phyloP scores from a whole-genome alignment of 1,139 yeast genomes.

The Magnusiomyces magnusii region DNA sequence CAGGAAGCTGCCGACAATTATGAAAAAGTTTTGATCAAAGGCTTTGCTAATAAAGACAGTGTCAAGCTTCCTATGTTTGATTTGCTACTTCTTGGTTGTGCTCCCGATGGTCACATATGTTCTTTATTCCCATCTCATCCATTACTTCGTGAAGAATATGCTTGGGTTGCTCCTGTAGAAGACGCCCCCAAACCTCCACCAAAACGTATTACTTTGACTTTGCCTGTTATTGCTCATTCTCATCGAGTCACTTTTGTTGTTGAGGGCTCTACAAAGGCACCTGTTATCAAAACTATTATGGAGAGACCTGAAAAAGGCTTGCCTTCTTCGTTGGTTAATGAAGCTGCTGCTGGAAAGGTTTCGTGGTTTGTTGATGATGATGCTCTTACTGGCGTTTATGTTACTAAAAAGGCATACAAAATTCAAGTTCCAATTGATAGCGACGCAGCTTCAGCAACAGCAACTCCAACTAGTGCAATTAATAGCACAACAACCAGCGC shows the following conservation, averaged over 20 bases:
- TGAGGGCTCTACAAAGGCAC: slow-evolving; percentile 94
- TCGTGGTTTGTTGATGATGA: slow-evolving; percentile 98
- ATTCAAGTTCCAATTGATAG: slow-evolving; percentile 14
- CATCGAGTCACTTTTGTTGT: slow-evolving; percentile 90
- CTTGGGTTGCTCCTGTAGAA: slow-evolving; percentile 94
- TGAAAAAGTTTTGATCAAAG: slow-evolving; percentile 75
- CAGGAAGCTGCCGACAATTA: slow-evolving; percentile 93
- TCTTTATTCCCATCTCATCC: slow-evolving; percentile 92
- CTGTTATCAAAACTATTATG: slow-evolving; percentile 85
- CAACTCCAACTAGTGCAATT: not conserved
- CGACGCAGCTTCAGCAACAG: not conserved
- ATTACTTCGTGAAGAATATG: slow-evolving; percentile 78
- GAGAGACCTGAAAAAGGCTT: slow-evolving; percentile 96
- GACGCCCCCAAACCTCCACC: slow-evolving; percentile 90
- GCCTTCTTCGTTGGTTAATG: slow-evolving; percentile 91
- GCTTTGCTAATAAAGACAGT: slow-evolving; percentile 94
- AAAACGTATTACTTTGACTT: slow-evolving; percentile 81
- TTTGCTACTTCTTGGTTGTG: slow-evolving; percentile 84
- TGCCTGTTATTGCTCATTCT: slow-evolving; percentile 93
- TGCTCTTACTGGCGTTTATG: slow-evolving; percentile 76
- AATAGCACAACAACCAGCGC: not conserved
- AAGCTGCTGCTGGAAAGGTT: slow-evolving; percentile 93
- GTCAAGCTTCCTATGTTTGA: slow-evolving; percentile 95
- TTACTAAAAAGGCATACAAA: slow-evolving; percentile 71
- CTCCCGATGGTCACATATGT: slow-evolving; percentile 98